Percentiles rank a stretch among this genome's conserved stretches.
phyloP scores from a whole-genome alignment of 176 grass and related monocot genomes.

The Elaeis guineensis region DNA sequence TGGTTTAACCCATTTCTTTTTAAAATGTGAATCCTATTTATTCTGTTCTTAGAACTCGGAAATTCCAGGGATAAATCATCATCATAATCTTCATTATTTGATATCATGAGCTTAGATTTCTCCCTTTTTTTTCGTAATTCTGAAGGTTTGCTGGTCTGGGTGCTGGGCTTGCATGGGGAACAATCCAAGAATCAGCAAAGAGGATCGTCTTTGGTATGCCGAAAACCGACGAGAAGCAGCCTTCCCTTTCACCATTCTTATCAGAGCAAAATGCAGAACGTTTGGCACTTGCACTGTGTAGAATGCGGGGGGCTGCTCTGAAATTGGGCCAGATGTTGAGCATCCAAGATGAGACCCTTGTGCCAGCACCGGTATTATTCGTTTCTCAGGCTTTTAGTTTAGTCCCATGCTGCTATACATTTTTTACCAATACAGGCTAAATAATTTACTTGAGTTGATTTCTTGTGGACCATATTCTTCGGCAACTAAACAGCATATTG shows the following conservation, averaged over 20 bases:
- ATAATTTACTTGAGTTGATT: too few species aligned
- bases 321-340: conserved; percentile 94
- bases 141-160: conserved; percentile 81
- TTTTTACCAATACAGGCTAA: too few species aligned
- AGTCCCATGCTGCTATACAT: too few species aligned
- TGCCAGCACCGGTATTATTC: conserved; percentile 65
- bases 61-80: too few species aligned
- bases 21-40: neutral
- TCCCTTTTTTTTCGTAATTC: neutral
- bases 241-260: conserved; percentile 69
- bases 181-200: conserved; percentile 59
- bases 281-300: conserved; percentile 70
- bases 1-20: too few species aligned
- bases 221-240: conserved; percentile 40
- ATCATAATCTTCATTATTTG: too few species aligned
- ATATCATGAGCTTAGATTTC: too few species aligned
- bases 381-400: too few species aligned
- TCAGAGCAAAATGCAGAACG: conserved; percentile 95
- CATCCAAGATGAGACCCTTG: conserved; percentile 94
- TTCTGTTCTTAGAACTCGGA: too few species aligned
- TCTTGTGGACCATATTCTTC: too few species aligned
- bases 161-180: conserved; percentile 74
- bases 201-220: conserved; percentile 66
- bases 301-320: conserved; percentile 86
- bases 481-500: too few species aligned